Base-by-base conservation (phyloP, 495 filamentous ascomycete species). In the Podospora pseudocomata region DNA sequence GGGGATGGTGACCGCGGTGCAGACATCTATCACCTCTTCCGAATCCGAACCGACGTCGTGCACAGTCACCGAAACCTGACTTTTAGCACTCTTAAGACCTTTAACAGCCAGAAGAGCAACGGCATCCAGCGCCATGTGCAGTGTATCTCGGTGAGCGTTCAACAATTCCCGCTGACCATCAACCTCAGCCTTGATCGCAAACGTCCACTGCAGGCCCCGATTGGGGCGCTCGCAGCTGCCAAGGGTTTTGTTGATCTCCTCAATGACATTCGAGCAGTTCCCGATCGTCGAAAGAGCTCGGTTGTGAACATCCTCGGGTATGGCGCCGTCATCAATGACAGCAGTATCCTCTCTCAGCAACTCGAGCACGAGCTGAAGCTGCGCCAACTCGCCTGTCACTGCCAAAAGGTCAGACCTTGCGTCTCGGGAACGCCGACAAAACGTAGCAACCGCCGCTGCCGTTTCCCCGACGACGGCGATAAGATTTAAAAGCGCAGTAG, bases 111-210 rank as follows among this genome's bases (percentile, higher is more conserved):
- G 2, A 4, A 58, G 55, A 7, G 55, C 55, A 4, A 58, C 55
- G 6, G 23, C 55, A 7, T 58, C 55, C 55, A 58, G 55, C 18
- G 55, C 55, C 55, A 58, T 58, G 55, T 58, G n/a, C 55, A 58
- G 6, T 7, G 55, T 23, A 58, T 58, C 13, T 2, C 55, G 18
- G 6, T 58, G 55, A 58, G 55, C 55, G 11, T 13, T 58, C n/a
- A 58, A 18, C n/a, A 26, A 20, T 11, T 58, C 55, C 6, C 55
- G 15, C 55, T 20, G 18, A 58, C 55, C 55, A 26, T 58, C 0
- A 13, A 58, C 55, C 13, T 58, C 55, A n/a, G 55, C 55, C 23
- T 20, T 58, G 0, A 4, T 58, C 2, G 4, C n/a, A 26, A n/a
- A 20, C 5, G 55, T 26, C 55, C 55, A 58, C 18, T 58, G 4